Conservation (phyloP, 2,329 filamentous ascomycete species). For the Cordyceps javanica region DNA sequence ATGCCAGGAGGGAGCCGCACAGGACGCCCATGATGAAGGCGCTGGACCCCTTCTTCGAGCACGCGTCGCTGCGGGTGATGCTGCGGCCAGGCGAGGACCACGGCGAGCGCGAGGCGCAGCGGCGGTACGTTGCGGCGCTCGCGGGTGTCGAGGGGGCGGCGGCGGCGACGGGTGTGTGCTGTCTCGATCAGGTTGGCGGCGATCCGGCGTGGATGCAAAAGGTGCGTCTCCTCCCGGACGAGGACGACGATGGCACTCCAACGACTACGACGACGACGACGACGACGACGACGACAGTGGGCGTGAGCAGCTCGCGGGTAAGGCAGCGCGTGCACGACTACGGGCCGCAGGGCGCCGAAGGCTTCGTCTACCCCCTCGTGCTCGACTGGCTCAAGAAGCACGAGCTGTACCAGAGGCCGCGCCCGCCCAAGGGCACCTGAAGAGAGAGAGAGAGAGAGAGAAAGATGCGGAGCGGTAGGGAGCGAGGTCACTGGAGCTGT, state of each 20-base stretch:
- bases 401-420: constrained; percentile 43
- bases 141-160: constrained; percentile 25
- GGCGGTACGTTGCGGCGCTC: constrained; percentile 48
- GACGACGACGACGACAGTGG: constrained; percentile 28
- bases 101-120: constrained; percentile 39
- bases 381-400: constrained; percentile 50
- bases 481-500: neutral
- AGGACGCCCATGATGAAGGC: constrained; percentile 39
- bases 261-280: constrained; percentile 43
- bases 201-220: constrained; percentile 50
- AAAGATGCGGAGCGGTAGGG: neutral
- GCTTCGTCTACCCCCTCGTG: constrained; percentile 52
- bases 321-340: constrained; percentile 45
- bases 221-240: constrained; percentile 54
- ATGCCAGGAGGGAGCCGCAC: neutral
- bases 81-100: constrained; percentile 56
- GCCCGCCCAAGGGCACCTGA: constrained; percentile 13
- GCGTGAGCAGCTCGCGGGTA: constrained; percentile 57
- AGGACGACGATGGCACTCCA: constrained; percentile 37
- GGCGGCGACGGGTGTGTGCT: constrained; percentile 14
- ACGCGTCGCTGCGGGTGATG: constrained; percentile 57
- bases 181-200: constrained; percentile 47
- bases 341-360: constrained; percentile 40
- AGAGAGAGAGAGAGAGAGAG: neutral
- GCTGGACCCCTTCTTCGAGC: constrained; percentile 57